Conservation (phyloP, 768 basidiomycete genomes). For the Candolleomyces aberdarensis region DNA sequence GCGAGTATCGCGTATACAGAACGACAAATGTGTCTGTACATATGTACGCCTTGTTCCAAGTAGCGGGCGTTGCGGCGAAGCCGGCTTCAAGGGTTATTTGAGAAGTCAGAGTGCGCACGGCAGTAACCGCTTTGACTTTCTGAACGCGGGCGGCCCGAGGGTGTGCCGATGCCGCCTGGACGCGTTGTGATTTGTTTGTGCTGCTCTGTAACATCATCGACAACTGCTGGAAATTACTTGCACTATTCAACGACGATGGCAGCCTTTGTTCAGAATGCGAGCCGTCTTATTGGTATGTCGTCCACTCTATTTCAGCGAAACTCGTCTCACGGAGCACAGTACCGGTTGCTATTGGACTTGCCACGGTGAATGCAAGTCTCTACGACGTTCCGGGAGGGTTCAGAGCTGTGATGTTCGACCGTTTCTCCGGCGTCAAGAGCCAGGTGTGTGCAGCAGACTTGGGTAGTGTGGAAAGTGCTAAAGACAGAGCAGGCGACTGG, state of each 20-base stretch:
- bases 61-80: no score
- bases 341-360: constrained; percentile 46
- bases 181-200: constrained; percentile 16
- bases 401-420: constrained; percentile 96
- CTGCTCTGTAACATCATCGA: constrained; percentile 3
- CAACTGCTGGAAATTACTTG: background rate
- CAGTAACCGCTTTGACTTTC: no score
- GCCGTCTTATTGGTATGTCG: constrained; percentile 45
- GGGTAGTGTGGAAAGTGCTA: constrained; percentile 2
- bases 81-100: no score
- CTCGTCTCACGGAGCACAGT: constrained; percentile 25
- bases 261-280: constrained; percentile 24
- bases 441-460: constrained; percentile 41
- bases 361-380: constrained; percentile 47
- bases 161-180: constrained; percentile 10
- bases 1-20: no score
- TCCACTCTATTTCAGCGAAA: background rate
- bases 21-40: no score
- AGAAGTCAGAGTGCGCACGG: no score
- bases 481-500: constrained; percentile 58
- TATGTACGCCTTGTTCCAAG: no score
- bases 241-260: background rate
- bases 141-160: background rate
- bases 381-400: constrained; percentile 87
- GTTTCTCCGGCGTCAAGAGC: constrained; percentile 88